phyloP scores from a whole-genome alignment of 306 rosid genomes.

The Cicer chorassanicum region DNA sequence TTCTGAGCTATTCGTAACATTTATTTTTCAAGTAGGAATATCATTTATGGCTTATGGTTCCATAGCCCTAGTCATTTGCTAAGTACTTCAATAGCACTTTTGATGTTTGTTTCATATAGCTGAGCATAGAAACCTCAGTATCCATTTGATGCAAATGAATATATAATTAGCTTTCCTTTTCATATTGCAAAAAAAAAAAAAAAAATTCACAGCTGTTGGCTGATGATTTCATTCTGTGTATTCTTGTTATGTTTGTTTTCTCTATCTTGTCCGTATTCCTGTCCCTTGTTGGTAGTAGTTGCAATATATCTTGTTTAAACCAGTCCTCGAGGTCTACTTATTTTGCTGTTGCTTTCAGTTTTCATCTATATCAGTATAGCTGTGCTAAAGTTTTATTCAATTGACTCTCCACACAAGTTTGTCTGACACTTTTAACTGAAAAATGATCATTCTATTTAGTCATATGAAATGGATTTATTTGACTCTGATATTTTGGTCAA shows the following conservation, averaged over 20 bases:
- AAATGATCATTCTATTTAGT: background rate
- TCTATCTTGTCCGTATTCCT: constrained; percentile 19
- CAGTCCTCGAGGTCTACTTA: background rate
- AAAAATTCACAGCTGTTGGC: constrained; percentile 13
- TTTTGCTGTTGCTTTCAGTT: constrained; percentile 3
- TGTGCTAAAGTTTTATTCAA: background rate
- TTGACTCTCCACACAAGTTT: background rate
- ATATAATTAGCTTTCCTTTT: background rate
- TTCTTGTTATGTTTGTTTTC: constrained; percentile 36
- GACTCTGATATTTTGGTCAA: background rate
- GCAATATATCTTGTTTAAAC: constrained; percentile 10
- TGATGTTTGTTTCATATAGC: background rate
- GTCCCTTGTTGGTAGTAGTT: background rate
- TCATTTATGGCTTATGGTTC: background rate
- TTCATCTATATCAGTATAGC: background rate
- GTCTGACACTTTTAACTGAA: background rate
- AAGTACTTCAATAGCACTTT: constrained; percentile 28
- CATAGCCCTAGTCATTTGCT: constrained; percentile 2
- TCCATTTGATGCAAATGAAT: constrained; percentile 12
- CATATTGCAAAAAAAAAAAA: background rate
- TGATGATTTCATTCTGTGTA: constrained; percentile 12
- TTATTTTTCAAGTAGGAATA: constrained; percentile 13
- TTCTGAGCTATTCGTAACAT: background rate
- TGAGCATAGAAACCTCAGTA: constrained; percentile 4
- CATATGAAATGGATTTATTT: constrained; percentile 5